These are phyloP conservation scores for Sideroxylon spinosum DNA, from an alignment of 179 eudicot genomes.

Conservation along the genomic window DNA sequence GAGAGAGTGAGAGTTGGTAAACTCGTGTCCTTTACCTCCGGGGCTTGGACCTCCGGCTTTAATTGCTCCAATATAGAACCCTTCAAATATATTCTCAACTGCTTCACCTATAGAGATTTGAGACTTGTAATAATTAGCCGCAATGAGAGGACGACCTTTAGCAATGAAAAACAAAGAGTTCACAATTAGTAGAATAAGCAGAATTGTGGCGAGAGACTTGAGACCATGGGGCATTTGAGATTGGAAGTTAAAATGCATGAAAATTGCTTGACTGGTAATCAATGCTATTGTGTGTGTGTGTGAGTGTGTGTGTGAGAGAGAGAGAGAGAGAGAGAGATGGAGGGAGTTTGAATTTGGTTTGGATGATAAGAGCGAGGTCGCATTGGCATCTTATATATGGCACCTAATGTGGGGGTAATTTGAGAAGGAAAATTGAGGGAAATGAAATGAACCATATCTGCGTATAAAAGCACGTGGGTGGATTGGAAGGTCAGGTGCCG, in stretches of 20 bases:
- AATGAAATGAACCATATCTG: neutral
- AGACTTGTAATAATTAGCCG: neutral
- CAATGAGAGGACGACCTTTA: constrained; percentile 14
- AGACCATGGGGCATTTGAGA: neutral
- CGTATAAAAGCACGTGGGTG: constrained; percentile 16
- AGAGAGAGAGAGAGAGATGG: neutral
- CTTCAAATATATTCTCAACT: constrained; percentile 8
- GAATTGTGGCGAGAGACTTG: neutral
- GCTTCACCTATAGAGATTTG: neutral
- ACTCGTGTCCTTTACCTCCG: neutral
- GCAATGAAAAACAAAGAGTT: neutral
- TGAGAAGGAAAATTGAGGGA: neutral
- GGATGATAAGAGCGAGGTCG: neutral
- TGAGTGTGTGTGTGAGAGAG: neutral
- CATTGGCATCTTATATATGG: neutral
- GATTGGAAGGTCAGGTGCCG: constrained; percentile 1
- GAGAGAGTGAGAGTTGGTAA: neutral
- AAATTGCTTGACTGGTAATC: neutral
- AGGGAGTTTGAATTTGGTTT: neutral
- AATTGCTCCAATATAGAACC: constrained; percentile 1
- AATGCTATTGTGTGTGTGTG: no score
- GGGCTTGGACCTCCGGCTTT: constrained; percentile 2
- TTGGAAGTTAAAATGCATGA: neutral
- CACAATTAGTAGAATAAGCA: neutral
- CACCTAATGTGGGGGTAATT: neutral